Base-by-base conservation (phyloP, 73 alveolate genomes). In the Blepharisma japonicum region DNA sequence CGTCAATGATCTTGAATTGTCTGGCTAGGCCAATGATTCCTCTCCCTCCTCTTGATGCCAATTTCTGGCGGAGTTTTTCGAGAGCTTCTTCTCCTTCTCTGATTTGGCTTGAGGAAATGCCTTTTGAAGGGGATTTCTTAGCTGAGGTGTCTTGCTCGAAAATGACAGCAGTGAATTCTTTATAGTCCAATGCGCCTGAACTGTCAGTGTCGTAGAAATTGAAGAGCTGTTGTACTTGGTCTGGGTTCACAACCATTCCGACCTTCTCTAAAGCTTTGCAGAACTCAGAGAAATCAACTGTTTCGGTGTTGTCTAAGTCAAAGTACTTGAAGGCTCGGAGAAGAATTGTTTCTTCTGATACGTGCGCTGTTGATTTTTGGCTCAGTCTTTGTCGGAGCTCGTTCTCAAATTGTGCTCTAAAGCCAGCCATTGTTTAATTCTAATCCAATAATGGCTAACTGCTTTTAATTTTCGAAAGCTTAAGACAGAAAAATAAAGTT, bases 271-370 rank as follows among this genome's bases (percentile, higher is more conserved):
- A 81, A 38, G 96, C 94, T 76, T 93, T 93, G 72, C 82, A 77
- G 80, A 90, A 93, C 74, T 87, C 96, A 18, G 86, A 90, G 23
- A 84, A 81, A 81, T 88, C 95, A 56, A 87, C 88, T 45, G 88
- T 72, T 25, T 95, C 98, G 68, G 85, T 83, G 81, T 88, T 86
- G 72, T 93, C 91, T 68, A 94, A 87, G 80, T 94, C 98, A 82
- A 92, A 94, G 90, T 94, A 94, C 89, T 94, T 94, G 90, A 94
- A 94, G 38, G 97, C 86, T 79, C 86, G 87, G 80, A 92, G 53
- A 45, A 94, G 89, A 70, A 90, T 95, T 71, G 85, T 82, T 83
- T 94, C 98, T 81, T 94, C 98, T 23, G 96, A 77, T 38, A 77
- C 49, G 83, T 83, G 86, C 76, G 95, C 85, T 68, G 80, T 80